phyloP scores from a whole-genome alignment of 2,329 filamentous ascomycete genomes.

The Venturia pyrina region DNA sequence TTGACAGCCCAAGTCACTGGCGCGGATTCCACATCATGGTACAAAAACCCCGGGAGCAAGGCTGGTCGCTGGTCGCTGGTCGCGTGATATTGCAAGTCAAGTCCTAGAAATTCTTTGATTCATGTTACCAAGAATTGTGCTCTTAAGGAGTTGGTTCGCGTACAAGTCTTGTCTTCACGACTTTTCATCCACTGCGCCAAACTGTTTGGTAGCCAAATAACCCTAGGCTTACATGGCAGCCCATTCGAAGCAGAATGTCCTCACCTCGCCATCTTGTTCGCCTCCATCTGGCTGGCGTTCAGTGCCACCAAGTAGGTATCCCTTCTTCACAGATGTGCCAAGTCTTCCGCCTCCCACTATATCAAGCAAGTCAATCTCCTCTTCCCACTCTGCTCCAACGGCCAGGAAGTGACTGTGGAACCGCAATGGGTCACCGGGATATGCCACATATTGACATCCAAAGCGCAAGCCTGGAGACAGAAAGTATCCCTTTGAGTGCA shows the following conservation, averaged over 20 bases:
- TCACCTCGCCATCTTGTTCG: slow-evolving; percentile 32
- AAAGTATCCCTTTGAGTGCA: slow-evolving; percentile 73
- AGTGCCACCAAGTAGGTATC: slow-evolving; percentile 69
- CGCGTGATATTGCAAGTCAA: neutral
- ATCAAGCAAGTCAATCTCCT: slow-evolving; percentile 75
- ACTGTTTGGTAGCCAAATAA: neutral
- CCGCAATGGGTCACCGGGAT: slow-evolving; percentile 86
- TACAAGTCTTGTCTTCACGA: neutral
- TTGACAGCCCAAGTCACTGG: neutral
- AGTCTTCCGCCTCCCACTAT: slow-evolving; percentile 77
- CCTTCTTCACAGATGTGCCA: slow-evolving; percentile 93
- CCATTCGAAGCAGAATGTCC: slow-evolving; percentile 86
- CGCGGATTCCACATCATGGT: no score
- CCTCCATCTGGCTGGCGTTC: slow-evolving; percentile 31
- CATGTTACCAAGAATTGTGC: neutral
- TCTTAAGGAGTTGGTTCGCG: neutral
- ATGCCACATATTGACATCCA: slow-evolving; percentile 87
- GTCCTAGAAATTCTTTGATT: neutral
- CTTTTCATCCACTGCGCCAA: slow-evolving; percentile 1
- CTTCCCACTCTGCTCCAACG: slow-evolving; percentile 75
- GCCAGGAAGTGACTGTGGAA: slow-evolving; percentile 94
- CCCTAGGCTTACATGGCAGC: slow-evolving; percentile 62
- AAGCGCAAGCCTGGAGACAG: slow-evolving; percentile 89
- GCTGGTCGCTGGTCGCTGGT: no score
- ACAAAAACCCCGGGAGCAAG: no score